Evolutionary conservation across 129 eudicot genomes (phyloP).

Genomic region (Chrysanthemum lavandulifolium): DNA sequence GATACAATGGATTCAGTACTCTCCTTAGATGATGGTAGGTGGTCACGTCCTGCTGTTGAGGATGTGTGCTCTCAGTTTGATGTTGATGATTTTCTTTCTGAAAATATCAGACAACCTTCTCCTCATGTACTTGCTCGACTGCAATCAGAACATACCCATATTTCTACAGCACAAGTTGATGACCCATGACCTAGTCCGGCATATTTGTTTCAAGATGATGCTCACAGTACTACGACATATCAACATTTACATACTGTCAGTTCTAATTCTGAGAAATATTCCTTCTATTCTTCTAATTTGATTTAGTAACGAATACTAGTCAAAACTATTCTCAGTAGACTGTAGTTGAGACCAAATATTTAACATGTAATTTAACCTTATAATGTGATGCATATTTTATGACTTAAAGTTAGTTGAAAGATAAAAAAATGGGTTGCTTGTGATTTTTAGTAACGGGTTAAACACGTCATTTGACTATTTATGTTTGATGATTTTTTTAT

Average conservation of each 20-base stretch:
- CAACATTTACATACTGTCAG: slow-evolving; percentile 92
- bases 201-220: slow-evolving; percentile 51
- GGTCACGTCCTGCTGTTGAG: too few species aligned
- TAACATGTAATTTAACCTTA: too few species aligned
- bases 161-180: slow-evolving; percentile 80
- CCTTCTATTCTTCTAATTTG: neutral
- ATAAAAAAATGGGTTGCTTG: too few species aligned
- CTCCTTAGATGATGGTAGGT: too few species aligned
- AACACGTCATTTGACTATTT: too few species aligned
- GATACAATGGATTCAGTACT: too few species aligned
- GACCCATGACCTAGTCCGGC: slow-evolving; percentile 96
- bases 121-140: slow-evolving; percentile 85
- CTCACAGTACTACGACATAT: slow-evolving; percentile 55
- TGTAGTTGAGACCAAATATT: neutral
- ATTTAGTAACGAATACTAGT: neutral
- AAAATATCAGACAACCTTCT: too few species aligned
- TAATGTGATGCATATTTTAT: neutral
- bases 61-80: too few species aligned
- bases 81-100: too few species aligned
- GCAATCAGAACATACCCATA: slow-evolving; percentile 55
- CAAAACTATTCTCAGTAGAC: slow-evolving; percentile 3
- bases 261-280: slow-evolving; percentile 7
- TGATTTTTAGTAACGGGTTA: too few species aligned
- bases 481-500: too few species aligned
- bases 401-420: neutral